Evolutionary conservation across 441 rosid genomes (phyloP).

Genomic region (Kokia cookei): DNA sequence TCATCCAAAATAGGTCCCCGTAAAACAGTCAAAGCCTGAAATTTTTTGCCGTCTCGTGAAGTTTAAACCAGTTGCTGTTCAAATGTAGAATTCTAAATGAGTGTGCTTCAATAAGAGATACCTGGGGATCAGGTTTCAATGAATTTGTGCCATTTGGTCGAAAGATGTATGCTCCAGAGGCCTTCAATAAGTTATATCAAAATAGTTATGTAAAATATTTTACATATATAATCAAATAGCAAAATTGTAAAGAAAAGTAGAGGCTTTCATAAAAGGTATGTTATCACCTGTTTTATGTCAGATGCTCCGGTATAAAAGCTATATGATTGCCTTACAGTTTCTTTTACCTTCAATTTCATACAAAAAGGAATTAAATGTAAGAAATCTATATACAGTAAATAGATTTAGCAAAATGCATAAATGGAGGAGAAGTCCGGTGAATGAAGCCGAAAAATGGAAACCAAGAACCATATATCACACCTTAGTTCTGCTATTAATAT

Average conservation of each 20-base stretch:
- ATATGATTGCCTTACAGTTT: slow-evolving; percentile 27
- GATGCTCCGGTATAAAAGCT: slow-evolving; percentile 30
- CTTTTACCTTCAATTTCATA: slow-evolving; percentile 26
- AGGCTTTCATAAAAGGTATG: slow-evolving; percentile 1
- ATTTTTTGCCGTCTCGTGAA: slow-evolving; percentile 3
- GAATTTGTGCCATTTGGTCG: slow-evolving; percentile 37
- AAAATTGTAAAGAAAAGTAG: slow-evolving; percentile 1
- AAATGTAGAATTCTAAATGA: not conserved
- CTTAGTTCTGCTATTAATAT: slow-evolving; percentile 21
- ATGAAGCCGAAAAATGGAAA: not conserved
- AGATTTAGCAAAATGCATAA: not conserved
- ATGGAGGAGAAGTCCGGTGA: not conserved
- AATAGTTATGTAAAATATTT: not conserved
- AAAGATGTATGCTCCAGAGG: slow-evolving; percentile 51
- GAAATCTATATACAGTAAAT: not conserved
- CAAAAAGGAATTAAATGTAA: not conserved
- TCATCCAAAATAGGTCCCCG: slow-evolving; percentile 43
- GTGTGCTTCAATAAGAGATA: slow-evolving; percentile 11
- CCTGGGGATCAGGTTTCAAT: slow-evolving; percentile 32
- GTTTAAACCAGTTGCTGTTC: not conserved
- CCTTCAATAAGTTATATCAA: slow-evolving; percentile 19
- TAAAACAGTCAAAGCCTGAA: slow-evolving; percentile 34
- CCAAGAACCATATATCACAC: slow-evolving; percentile 16
- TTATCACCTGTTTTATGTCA: slow-evolving; percentile 44
- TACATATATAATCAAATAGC: slow-evolving; percentile 3